A percentile compares a stretch with the other conserved stretches of the same genome.
These are phyloP conservation scores for Ochetophila trinervis DNA, from an alignment of 306 rosid species.

Conservation along the genomic window DNA sequence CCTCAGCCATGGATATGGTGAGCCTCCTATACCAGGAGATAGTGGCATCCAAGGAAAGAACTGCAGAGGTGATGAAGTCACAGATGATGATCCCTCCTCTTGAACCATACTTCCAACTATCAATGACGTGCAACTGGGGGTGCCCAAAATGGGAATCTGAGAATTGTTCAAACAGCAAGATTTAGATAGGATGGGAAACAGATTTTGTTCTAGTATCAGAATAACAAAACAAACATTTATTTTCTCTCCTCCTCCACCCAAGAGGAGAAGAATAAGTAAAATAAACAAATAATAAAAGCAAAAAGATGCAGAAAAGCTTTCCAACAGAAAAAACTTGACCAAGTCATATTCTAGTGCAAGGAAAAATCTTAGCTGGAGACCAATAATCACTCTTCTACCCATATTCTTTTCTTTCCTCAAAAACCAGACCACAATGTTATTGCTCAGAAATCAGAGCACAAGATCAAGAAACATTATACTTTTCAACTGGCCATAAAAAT, in stretches of 20 bases:
- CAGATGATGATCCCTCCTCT: conserved; percentile 44
- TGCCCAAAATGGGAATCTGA: conserved; percentile 9
- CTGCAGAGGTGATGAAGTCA: conserved; percentile 31
- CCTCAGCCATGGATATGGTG: conserved; percentile 55
- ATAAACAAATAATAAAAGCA: too few species aligned
- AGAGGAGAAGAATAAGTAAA: neutral
- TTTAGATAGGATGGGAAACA: neutral
- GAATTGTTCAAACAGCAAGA: conserved; percentile 3
- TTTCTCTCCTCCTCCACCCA: neutral
- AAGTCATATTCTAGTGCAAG: neutral
- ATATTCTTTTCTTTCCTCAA: too few species aligned
- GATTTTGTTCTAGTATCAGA: neutral
- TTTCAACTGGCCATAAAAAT: neutral
- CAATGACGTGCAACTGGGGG: neutral
- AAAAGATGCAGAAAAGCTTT: too few species aligned
- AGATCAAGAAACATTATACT: neutral
- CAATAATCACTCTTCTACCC: too few species aligned
- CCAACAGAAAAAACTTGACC: neutral
- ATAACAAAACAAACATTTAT: neutral
- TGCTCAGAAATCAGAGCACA: neutral
- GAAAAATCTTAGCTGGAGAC: too few species aligned
- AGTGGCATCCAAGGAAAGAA: conserved; percentile 29
- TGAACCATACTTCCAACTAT: conserved; percentile 31
- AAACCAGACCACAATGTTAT: too few species aligned
- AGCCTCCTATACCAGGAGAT: conserved; percentile 54